Evolutionary conservation across 2,329 filamentous ascomycete genomes (phyloP).

Genomic region (Ceratocystis albifundus): DNA sequence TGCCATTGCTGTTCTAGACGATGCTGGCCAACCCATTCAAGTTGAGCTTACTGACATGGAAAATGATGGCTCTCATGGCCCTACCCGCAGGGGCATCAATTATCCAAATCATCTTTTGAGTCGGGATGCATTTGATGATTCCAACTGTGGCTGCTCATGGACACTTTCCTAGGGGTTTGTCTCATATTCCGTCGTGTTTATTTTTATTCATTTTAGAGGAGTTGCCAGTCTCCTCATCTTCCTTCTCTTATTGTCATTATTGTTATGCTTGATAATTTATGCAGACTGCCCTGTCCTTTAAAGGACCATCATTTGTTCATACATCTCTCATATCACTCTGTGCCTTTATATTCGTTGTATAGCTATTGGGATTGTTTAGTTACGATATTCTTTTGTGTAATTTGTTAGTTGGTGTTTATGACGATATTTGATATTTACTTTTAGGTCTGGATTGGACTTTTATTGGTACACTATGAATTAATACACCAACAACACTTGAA

Average conservation of each 20-base stretch:
- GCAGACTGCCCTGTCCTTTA: neutral
- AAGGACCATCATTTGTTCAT: neutral
- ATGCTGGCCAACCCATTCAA: slow-evolving; percentile 33
- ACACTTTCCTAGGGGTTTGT: slow-evolving; percentile 14
- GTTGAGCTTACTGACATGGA: slow-evolving; percentile 36
- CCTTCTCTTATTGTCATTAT: neutral
- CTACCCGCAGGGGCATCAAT: slow-evolving; percentile 1
- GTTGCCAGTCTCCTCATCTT: slow-evolving; percentile 21
- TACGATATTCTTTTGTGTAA: too few species aligned
- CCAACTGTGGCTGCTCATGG: slow-evolving; percentile 19
- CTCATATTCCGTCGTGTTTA: neutral
- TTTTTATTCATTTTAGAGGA: slow-evolving; percentile 17
- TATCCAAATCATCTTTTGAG: neutral
- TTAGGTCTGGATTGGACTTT: too few species aligned
- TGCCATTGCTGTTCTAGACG: slow-evolving; percentile 31
- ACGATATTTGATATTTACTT: too few species aligned
- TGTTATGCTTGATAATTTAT: neutral
- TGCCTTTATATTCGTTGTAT: too few species aligned
- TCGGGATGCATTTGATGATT: neutral
- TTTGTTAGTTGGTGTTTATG: too few species aligned
- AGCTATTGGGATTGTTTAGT: too few species aligned
- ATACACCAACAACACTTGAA: too few species aligned
- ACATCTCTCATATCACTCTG: too few species aligned
- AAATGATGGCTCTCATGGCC: neutral
- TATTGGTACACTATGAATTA: too few species aligned